phyloP scores from a whole-genome alignment of 768 basidiomycete species.

The Leucocoprinus leucothites region DNA sequence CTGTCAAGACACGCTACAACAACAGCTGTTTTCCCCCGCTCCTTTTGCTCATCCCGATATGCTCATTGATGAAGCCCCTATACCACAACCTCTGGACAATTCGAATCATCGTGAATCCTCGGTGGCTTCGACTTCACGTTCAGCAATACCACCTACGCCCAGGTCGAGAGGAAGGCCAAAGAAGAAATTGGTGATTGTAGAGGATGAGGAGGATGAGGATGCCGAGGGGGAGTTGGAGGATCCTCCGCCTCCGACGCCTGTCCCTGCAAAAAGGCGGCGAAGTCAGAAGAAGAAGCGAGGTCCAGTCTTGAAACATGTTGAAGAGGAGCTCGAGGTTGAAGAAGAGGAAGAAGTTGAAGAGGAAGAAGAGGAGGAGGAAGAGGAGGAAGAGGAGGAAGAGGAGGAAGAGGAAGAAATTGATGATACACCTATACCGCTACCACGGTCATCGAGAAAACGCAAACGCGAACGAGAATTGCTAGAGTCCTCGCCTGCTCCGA shows the following conservation, averaged over 20 bases:
- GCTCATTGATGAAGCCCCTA: conserved; percentile 13
- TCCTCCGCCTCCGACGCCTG: too few species aligned
- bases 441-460: conserved; percentile 38
- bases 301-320: too few species aligned
- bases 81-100: conserved; percentile 10
- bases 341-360: conserved; percentile 28
- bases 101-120: conserved; percentile 23
- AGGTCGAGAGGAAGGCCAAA: conserved; percentile 20
- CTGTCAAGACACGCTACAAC: conserved; percentile 40
- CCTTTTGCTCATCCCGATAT: conserved; percentile 12
- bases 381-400: conserved; percentile 49
- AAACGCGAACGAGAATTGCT: conserved; percentile 39
- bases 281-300: too few species aligned
- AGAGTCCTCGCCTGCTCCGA: conserved; percentile 31
- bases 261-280: too few species aligned
- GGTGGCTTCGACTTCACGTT: conserved; percentile 30
- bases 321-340: neutral
- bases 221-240: conserved; percentile 27
- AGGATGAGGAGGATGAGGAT: conserved; percentile 33
- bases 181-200: conserved; percentile 14
- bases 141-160: conserved; percentile 14
- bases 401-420: conserved; percentile 52
- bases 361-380: conserved; percentile 15
- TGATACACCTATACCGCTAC: conserved; percentile 21
- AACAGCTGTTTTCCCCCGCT: conserved; percentile 8